Evolutionary conservation across 768 basidiomycete species (phyloP).

Genomic region (Kwoniella mangroviensis): DNA sequence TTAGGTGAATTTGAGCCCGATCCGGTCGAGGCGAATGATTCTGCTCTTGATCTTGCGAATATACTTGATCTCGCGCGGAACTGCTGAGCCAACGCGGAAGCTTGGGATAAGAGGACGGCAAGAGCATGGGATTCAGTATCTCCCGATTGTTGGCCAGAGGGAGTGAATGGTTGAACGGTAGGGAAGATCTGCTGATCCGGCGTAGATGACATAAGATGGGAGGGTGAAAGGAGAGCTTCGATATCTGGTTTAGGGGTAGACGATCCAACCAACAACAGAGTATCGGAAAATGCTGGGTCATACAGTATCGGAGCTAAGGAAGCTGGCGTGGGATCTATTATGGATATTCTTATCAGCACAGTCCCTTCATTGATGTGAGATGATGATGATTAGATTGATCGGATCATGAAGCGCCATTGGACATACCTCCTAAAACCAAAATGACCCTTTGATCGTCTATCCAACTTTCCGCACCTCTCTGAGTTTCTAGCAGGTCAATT

Average conservation of each 20-base stretch:
- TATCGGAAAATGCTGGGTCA: constrained; percentile 35
- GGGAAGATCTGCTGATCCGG: constrained; percentile 29
- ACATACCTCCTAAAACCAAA: constrained; percentile 42
- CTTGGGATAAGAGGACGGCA: constrained; percentile 30
- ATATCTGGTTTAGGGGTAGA: constrained; percentile 27
- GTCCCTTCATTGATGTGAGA: not conserved
- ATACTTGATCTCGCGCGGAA: constrained; percentile 11
- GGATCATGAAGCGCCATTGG: not conserved
- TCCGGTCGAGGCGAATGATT: constrained; percentile 11
- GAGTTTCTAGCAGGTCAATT: constrained; percentile 28
- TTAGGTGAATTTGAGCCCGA: constrained; percentile 9
- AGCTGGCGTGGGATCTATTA: constrained; percentile 29
- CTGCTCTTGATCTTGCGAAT: constrained; percentile 4
- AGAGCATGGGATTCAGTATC: constrained; percentile 22
- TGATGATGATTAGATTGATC: not conserved
- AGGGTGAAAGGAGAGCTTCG: constrained; percentile 31
- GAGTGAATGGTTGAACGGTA: constrained; percentile 31
- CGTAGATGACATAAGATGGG: constrained; percentile 14
- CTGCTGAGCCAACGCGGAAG: constrained; percentile 23
- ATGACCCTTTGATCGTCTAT: constrained; percentile 27
- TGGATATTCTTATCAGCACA: not conserved
- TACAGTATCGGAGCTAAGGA: constrained; percentile 39
- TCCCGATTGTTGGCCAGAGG: not conserved
- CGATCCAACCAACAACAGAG: constrained; percentile 37
- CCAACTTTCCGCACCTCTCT: constrained; percentile 33